Percentiles rank a stretch among this genome's conserved stretches.
Evolutionary conservation across 345 rosid species (phyloP).

Genomic region (Angophora floribunda): DNA sequence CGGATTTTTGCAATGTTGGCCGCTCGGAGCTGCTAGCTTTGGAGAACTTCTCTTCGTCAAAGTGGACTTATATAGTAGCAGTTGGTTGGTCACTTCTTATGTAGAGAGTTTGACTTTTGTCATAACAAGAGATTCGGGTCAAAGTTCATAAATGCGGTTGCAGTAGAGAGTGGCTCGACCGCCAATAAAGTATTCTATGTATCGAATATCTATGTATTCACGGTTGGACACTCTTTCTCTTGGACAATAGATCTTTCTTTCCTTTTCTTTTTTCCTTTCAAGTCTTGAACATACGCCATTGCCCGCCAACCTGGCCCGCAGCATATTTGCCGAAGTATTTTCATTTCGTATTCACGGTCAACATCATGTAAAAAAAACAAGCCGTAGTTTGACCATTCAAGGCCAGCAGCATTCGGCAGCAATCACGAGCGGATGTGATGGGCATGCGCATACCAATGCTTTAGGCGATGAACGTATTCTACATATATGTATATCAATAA

Average conservation of each 20-base stretch:
- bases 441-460: neutral
- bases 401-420: neutral
- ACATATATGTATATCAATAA: neutral
- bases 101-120: neutral
- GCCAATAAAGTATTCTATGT: neutral
- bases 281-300: neutral
- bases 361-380: neutral
- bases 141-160: neutral
- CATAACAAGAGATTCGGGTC: neutral
- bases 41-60: neutral
- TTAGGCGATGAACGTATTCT: neutral
- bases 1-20: neutral
- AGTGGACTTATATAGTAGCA: neutral
- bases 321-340: neutral
- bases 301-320: neutral
- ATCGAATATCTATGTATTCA: accelerated
- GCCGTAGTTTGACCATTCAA: neutral
- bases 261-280: neutral
- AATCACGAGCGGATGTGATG: neutral
- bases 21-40: neutral
- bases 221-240: neutral
- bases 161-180: neutral
- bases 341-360: neutral
- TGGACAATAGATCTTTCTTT: neutral
- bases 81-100: too few species aligned